Percentiles rank a stretch among this genome's conserved stretches.
phyloP scores from a whole-genome alignment of 768 basidiomycete species.

The Pleurotus cornucopiae region DNA sequence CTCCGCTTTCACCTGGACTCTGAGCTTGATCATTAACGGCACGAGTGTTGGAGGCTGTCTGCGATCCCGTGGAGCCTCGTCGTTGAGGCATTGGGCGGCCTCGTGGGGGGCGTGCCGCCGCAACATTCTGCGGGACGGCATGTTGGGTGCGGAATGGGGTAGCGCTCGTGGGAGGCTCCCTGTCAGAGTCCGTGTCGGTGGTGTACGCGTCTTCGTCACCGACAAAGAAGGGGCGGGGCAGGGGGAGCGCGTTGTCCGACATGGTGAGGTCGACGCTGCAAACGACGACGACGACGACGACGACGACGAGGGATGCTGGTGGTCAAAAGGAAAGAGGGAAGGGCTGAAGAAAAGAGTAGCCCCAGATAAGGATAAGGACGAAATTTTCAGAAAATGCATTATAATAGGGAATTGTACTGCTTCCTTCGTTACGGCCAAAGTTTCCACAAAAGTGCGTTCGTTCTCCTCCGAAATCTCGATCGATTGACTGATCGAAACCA shows the following conservation, averaged over 20 bases:
- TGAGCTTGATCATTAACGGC: neutral
- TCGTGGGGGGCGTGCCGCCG: neutral
- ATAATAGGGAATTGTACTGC: too few species aligned
- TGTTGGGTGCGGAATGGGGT: neutral
- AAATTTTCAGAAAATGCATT: too few species aligned
- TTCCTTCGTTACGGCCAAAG: too few species aligned
- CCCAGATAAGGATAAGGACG: too few species aligned
- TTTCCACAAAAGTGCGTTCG: too few species aligned
- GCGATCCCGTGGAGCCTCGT: neutral
- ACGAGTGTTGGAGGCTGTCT: neutral
- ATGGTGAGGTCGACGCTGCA: too few species aligned
- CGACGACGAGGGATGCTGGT: too few species aligned
- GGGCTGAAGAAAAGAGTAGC: too few species aligned
- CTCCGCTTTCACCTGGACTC: neutral
- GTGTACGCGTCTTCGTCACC: neutral
- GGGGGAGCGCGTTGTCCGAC: neutral
- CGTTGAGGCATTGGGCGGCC: neutral
- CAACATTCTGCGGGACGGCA: neutral
- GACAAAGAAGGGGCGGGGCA: constrained; percentile 6
- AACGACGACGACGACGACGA: too few species aligned
- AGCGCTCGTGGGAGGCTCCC: neutral
- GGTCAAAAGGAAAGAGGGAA: too few species aligned
- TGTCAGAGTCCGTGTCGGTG: constrained; percentile 3
- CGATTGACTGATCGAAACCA: too few species aligned
- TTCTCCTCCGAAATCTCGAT: too few species aligned